A percentile compares a stretch with the other conserved stretches of the same genome.
These are phyloP conservation scores for Calocybe indica DNA, from an alignment of 768 basidiomycete genomes.

Conservation along the genomic window DNA sequence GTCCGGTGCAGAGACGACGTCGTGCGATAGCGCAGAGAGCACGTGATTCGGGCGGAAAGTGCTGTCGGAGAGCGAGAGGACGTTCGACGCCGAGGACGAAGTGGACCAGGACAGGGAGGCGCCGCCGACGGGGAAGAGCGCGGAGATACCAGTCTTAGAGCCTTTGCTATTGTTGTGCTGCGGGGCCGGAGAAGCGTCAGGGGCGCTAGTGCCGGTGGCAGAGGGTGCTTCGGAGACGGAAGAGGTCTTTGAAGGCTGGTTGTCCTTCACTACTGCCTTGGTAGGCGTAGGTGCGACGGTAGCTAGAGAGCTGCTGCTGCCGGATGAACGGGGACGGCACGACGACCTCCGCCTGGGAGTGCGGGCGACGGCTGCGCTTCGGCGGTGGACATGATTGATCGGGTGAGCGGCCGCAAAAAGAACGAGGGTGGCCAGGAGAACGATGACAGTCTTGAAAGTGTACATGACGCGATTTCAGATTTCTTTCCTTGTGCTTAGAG, in stretches of 20 bases:
- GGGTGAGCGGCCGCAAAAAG: slow-evolving; percentile 17
- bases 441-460: slow-evolving; percentile 13
- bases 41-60: slow-evolving; percentile 39
- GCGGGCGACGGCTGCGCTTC: neutral
- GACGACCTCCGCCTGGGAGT: neutral
- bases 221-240: neutral
- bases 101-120: slow-evolving; percentile 41
- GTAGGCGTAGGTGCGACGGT: slow-evolving; percentile 1
- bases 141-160: slow-evolving; percentile 14
- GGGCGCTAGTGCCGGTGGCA: too few relatives aligned
- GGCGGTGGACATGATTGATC: slow-evolving; percentile 11
- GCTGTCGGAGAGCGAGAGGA: slow-evolving; percentile 35
- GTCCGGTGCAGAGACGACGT: slow-evolving; percentile 39
- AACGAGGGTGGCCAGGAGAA: slow-evolving; percentile 17
- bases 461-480: slow-evolving; percentile 15
- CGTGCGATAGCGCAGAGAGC: slow-evolving; percentile 30
- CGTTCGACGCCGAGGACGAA: slow-evolving; percentile 22
- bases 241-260: slow-evolving; percentile 3
- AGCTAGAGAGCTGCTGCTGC: neutral
- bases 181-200: slow-evolving; percentile 2
- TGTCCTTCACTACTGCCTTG: slow-evolving; percentile 2
- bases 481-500: neutral
- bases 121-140: slow-evolving; percentile 37
- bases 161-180: slow-evolving; percentile 8
- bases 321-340: slow-evolving; percentile 7